These are phyloP conservation scores for Isatis lusitanica DNA, from an alignment of 441 rosid genomes.

Conservation along the genomic window DNA sequence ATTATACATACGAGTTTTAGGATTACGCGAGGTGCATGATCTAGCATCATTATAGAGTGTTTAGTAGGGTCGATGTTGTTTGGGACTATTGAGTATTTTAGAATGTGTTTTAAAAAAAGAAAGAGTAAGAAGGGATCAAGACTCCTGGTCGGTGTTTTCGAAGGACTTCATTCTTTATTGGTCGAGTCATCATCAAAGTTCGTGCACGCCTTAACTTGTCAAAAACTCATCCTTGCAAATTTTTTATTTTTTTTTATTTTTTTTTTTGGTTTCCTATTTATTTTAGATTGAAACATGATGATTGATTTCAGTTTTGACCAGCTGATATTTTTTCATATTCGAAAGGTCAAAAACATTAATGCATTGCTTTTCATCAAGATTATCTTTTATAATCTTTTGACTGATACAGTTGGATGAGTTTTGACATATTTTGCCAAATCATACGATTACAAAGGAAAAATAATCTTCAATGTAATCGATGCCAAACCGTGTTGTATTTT, in stretches of 20 bases:
- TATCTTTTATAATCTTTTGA: constrained; percentile 7
- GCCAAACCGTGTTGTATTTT: not conserved
- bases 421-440: not conserved
- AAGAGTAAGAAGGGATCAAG: constrained; percentile 34
- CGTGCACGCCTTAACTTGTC: constrained; percentile 38
- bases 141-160: constrained; percentile 30
- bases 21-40: constrained; percentile 23
- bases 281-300: constrained; percentile 22
- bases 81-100: constrained; percentile 9
- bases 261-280: not conserved
- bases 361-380: constrained; percentile 4
- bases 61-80: constrained; percentile 35
- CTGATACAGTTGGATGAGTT: not conserved
- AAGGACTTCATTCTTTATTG: constrained; percentile 27
- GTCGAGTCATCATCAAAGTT: constrained; percentile 36
- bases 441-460: not conserved
- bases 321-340: not conserved
- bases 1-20: constrained; percentile 1
- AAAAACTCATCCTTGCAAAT: not conserved
- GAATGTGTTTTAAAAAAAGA: constrained; percentile 9
- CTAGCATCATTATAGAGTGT: constrained; percentile 29
- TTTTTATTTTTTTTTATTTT: not conserved
- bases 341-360: not conserved
- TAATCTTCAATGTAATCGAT: not conserved
- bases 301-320: constrained; percentile 19